Percentiles rank a stretch among this genome's conserved stretches.
These are phyloP conservation scores for Mycena albidolilacea DNA, from an alignment of 768 basidiomycete genomes.

Conservation along the genomic window DNA sequence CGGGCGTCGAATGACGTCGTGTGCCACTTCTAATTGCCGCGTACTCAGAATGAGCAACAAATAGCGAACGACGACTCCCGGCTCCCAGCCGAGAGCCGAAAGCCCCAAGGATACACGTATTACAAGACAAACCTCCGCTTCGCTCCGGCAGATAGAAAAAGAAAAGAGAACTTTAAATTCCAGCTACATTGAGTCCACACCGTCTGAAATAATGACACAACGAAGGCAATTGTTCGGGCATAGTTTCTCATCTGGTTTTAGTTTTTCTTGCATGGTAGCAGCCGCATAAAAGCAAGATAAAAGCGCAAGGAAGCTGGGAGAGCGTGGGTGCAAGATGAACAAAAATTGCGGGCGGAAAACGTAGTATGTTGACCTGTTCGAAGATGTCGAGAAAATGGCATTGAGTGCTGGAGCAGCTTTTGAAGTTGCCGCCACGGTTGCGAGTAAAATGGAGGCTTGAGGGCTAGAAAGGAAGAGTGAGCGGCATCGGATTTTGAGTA, in stretches of 20 bases:
- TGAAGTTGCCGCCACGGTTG: not conserved
- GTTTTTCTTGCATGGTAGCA: not conserved
- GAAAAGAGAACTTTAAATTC: too few relatives aligned
- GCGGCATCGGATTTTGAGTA: not conserved
- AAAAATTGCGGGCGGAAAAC: slow-evolving; percentile 1
- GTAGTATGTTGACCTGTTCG: not conserved
- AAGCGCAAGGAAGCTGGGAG: not conserved
- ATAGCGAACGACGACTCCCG: not conserved
- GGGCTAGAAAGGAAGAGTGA: too few relatives aligned
- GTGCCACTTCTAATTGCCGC: slow-evolving; percentile 13
- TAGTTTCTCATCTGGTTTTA: not conserved
- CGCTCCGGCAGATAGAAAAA: too few relatives aligned
- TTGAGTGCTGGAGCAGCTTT: not conserved
- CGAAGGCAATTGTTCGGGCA: not conserved
- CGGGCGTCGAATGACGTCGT: slow-evolving; percentile 13
- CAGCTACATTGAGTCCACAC: too few relatives aligned
- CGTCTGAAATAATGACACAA: not conserved
- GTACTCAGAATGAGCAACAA: slow-evolving; percentile 13
- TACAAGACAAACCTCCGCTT: not conserved
- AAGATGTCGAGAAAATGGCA: too few relatives aligned
- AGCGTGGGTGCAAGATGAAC: not conserved
- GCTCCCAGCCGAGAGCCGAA: slow-evolving; percentile 8
- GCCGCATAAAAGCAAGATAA: slow-evolving; percentile 1
- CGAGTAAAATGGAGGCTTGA: not conserved
- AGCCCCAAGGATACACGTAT: not conserved